Percentiles rank a stretch among this genome's conserved stretches.
Evolutionary conservation across 306 rosid genomes (phyloP).

Genomic region (Cucumis hystrix): DNA sequence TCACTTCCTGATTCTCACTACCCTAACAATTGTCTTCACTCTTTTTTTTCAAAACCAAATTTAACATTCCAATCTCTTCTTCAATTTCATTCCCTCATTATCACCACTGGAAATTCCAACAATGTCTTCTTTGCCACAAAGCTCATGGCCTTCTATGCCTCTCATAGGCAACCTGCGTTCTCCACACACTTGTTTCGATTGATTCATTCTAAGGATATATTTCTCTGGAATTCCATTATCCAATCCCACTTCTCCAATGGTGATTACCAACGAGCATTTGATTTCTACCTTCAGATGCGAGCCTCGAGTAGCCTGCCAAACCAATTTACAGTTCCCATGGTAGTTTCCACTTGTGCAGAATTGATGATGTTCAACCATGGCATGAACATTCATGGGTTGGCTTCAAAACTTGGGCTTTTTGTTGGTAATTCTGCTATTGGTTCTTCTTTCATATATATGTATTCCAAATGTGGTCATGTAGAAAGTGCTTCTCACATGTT

Average conservation of each 20-base stretch:
- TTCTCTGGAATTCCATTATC: conserved; percentile 68
- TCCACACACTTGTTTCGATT: conserved; percentile 32
- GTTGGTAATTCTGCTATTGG: conserved; percentile 30
- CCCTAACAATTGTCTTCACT: conserved; percentile 15
- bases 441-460: conserved; percentile 49
- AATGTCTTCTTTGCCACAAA: conserved; percentile 57
- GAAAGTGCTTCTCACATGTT: conserved; percentile 36
- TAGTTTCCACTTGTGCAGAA: conserved; percentile 42
- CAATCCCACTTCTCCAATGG: conserved; percentile 55
- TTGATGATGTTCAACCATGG: conserved; percentile 23
- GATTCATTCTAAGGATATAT: conserved; percentile 32
- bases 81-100: conserved; percentile 39
- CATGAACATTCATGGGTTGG: conserved; percentile 39
- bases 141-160: conserved; percentile 53
- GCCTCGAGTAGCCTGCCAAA: conserved; percentile 22
- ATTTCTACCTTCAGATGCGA: conserved; percentile 45
- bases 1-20: conserved; percentile 8
- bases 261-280: conserved; percentile 19
- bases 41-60: conserved; percentile 27
- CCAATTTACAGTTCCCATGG: conserved; percentile 54
- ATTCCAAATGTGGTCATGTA: conserved; percentile 37
- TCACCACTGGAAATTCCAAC: conserved; percentile 64
- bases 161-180: conserved; percentile 21
- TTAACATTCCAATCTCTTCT: conserved; percentile 32
- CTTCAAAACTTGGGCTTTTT: conserved; percentile 35